phyloP scores from a whole-genome alignment of 257 asterid species.

The Jaltomata sinuosa region DNA sequence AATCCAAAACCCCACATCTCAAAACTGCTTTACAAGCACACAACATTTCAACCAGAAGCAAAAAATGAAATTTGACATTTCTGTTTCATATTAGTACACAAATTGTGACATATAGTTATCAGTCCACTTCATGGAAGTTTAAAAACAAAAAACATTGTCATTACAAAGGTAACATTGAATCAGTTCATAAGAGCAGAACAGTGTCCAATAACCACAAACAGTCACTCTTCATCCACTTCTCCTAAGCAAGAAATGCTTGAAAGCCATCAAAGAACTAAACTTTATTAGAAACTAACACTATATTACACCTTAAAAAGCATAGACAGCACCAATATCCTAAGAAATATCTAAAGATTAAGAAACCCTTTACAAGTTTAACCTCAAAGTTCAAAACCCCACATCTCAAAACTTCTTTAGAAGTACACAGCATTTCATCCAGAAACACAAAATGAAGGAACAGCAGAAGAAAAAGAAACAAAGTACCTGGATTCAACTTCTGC shows the following conservation, averaged over 20 bases:
- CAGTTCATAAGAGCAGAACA: background rate
- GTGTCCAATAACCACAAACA: background rate
- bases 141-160: background rate
- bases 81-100: background rate
- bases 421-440: background rate
- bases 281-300: background rate
- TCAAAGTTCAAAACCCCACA: conserved; percentile 7
- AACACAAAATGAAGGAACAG: background rate
- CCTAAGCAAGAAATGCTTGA: background rate
- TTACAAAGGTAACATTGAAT: background rate
- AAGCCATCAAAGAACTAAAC: background rate
- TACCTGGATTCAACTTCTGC: conserved; percentile 7
- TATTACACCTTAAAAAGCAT: background rate
- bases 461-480: background rate
- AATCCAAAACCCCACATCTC: conserved; percentile 6
- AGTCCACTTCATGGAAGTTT: background rate
- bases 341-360: background rate
- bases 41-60: background rate
- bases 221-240: background rate
- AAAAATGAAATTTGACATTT: background rate
- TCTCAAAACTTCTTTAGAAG: background rate
- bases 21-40: background rate
- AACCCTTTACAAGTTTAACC: background rate
- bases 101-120: background rate
- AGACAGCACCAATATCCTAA: background rate